Evolutionary conservation across 768 basidiomycete species (phyloP), one percentile per base, ranked within the genome.

Genomic region (Scleroderma bovista): DNA sequence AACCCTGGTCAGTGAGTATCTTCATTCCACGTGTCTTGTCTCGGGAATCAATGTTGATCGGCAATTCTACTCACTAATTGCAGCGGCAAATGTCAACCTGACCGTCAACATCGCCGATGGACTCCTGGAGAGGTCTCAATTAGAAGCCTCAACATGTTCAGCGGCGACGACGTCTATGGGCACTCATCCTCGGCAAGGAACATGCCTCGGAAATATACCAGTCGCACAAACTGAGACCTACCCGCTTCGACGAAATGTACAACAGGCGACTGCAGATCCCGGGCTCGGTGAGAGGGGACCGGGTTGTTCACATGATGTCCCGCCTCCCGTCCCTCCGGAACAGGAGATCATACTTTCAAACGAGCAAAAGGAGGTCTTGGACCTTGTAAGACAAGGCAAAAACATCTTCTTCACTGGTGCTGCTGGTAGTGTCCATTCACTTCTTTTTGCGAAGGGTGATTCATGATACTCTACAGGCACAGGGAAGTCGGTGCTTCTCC

Each of bases 341-440:
- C 60, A 55, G 17, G 16, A 31, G 17, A 6, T 66, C 20, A 51
- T 61, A 13, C 61, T 68, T 46, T 70, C 68, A 16, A 58, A 63
- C 19, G 76, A 79, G 47, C 79, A 80, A 47, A 59, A 54, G 45
- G 20, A 48, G 1, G 68, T 80, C n/a, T 39, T 80, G 12, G 54
- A 63, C 10, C 52, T 72, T 33, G 80, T 86, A 8, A 71, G 78
- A 32, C 69, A 71, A 6, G 79, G 80, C 1, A 64, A 73, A 52
- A 86, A 75, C 51, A 73, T 87, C 24, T 88, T 89, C 68, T 88
- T 88, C 63, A 88, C 85, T 2, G 86, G 86, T 19, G 77, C 82
- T 49, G 86, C 86, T 50, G 83, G 86, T 84, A 50, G 47, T 55
- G 54, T 7, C 4, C 44, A n/a, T 20, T 2, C 31, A 43, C 51